A percentile compares a stretch with the other conserved stretches of the same genome.
Evolutionary conservation across 441 rosid species (phyloP).

Genomic region (Populus hybrid): DNA sequence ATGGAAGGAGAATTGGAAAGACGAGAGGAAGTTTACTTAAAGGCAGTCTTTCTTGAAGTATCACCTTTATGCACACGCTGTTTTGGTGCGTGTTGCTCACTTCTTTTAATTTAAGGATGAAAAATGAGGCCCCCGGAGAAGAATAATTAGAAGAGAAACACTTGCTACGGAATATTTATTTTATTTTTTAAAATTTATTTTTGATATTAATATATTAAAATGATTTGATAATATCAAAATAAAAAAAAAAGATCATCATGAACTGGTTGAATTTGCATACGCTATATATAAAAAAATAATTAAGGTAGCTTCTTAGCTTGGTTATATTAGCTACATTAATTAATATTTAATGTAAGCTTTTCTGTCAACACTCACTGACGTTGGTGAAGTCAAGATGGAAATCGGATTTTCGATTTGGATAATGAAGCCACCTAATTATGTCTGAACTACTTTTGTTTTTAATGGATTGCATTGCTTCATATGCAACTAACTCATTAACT

Average conservation of each 20-base stretch:
- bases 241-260: no score
- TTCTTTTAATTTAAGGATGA: neutral
- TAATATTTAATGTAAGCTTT: neutral
- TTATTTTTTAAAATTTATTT: no score
- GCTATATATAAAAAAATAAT: neutral
- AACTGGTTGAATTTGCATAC: neutral
- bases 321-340: neutral
- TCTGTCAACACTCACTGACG: neutral
- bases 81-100: slow-evolving; percentile 25
- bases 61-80: slow-evolving; percentile 26
- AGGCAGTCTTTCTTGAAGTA: neutral
- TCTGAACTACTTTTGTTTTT: neutral
- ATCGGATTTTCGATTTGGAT: neutral
- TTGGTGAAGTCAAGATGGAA: neutral
- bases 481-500: no score
- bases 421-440: neutral
- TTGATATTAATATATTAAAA: no score
- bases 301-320: neutral
- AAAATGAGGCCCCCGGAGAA: no score
- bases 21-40: slow-evolving; percentile 20
- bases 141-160: no score
- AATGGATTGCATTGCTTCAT: no score
- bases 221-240: no score
- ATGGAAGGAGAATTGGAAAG: slow-evolving; percentile 15
- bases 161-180: no score